Conservation (phyloP, 2,329 filamentous ascomycete genomes). For the Fusarium tjaetaba region DNA sequence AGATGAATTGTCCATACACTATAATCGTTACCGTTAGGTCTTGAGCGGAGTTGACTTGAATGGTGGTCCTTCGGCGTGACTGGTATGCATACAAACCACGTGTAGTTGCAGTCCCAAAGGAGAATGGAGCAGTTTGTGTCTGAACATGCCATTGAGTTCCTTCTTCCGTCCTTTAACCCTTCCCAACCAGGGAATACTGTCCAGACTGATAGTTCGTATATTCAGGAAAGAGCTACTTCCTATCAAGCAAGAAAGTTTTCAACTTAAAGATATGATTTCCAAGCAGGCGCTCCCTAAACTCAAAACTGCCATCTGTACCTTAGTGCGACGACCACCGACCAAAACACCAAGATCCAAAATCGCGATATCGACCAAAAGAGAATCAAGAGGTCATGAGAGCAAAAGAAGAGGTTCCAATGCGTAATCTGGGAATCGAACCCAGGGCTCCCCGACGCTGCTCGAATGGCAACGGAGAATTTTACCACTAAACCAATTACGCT, state of each 20-base stretch:
- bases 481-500: slow-evolving; percentile 4
- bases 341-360: background rate
- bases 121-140: background rate
- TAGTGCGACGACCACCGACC: background rate
- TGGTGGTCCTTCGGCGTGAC: background rate
- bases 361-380: background rate
- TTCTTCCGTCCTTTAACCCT: background rate
- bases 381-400: background rate
- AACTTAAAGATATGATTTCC: background rate
- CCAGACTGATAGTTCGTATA: background rate
- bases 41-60: background rate
- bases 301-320: background rate
- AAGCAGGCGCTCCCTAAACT: background rate
- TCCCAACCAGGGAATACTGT: background rate
- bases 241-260: background rate
- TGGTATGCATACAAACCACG: background rate
- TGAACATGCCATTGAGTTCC: background rate
- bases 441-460: slow-evolving; percentile 6
- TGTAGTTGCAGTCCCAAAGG: background rate
- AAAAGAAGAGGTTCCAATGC: background rate
- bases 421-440: slow-evolving; percentile 27
- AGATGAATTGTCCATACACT: background rate
- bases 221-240: background rate
- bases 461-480: slow-evolving; percentile 33
- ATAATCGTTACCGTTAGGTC: background rate